Evolutionary conservation across 78 protist species (phyloP).

Genomic region (Dictyostelium purpureum): DNA sequence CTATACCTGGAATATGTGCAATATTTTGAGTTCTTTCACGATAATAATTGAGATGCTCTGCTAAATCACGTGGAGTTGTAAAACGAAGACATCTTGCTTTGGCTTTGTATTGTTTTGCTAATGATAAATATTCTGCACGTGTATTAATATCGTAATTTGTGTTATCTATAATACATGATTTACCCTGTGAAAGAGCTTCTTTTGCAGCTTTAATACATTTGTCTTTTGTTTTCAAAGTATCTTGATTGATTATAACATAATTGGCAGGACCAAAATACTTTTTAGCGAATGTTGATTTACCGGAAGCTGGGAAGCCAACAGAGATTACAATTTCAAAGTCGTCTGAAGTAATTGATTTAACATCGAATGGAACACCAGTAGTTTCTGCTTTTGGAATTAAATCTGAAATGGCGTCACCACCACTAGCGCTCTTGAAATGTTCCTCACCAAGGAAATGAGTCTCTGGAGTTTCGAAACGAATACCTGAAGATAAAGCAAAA

Average conservation of each 20-base stretch:
- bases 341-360: neutral
- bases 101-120: conserved; percentile 24
- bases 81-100: conserved; percentile 61
- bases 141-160: conserved; percentile 53
- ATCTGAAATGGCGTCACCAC: neutral
- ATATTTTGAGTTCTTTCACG: conserved; percentile 50
- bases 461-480: conserved; percentile 87
- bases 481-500: conserved; percentile 81
- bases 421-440: conserved; percentile 15
- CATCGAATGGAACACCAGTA: neutral
- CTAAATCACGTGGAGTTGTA: conserved; percentile 40
- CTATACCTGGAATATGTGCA: conserved; percentile 26
- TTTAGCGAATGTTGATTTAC: conserved; percentile 83
- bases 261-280: conserved; percentile 54
- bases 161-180: conserved; percentile 83
- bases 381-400: conserved; percentile 2
- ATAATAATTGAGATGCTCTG: conserved; percentile 76
- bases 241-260: conserved; percentile 77
- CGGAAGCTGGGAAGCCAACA: conserved; percentile 86
- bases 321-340: conserved; percentile 81
- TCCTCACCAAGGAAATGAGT: conserved; percentile 72
- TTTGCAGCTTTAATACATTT: conserved; percentile 39
- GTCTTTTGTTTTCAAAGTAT: conserved; percentile 75
- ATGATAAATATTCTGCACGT: conserved; percentile 19
- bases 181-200: conserved; percentile 63